Evolutionary conservation across 2,329 filamentous ascomycete genomes (phyloP).

Genomic region (Boeremia lycopersici): DNA sequence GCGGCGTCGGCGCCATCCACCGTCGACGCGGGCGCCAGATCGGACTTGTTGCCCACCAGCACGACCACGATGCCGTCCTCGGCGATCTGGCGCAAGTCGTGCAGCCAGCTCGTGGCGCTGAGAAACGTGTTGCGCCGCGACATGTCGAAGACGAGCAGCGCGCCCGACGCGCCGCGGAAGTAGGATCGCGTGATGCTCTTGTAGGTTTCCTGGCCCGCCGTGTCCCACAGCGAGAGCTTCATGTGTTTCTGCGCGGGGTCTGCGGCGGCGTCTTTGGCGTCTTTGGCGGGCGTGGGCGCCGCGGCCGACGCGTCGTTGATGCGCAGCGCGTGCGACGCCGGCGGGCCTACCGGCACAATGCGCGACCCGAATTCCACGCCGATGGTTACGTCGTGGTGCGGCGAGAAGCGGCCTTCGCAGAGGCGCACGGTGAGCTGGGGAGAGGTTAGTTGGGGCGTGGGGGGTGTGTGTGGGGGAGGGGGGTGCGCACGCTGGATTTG

Average conservation of each 20-base stretch:
- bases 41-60: constrained; percentile 92
- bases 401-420: constrained; percentile 93
- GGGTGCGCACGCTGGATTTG: constrained; percentile 71
- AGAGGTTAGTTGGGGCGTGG: constrained; percentile 16
- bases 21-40: constrained; percentile 65
- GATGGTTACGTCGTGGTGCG: constrained; percentile 95
- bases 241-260: constrained; percentile 70
- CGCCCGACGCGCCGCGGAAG: constrained; percentile 80
- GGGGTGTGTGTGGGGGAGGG: background rate
- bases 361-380: constrained; percentile 95
- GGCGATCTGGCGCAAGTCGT: constrained; percentile 91
- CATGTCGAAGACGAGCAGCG: constrained; percentile 93
- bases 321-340: constrained; percentile 66
- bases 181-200: constrained; percentile 95
- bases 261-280: constrained; percentile 18
- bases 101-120: constrained; percentile 90
- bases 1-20: constrained; percentile 47
- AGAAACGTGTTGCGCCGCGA: constrained; percentile 82
- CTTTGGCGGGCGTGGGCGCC: constrained; percentile 34
- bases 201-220: constrained; percentile 95
- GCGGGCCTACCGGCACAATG: constrained; percentile 88
- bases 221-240: constrained; percentile 96
- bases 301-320: constrained; percentile 56
- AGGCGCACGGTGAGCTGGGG: constrained; percentile 83
- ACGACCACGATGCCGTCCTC: constrained; percentile 95